Base-by-base conservation (phyloP, 768 basidiomycete species). In the Candolleomyces eurysporus region DNA sequence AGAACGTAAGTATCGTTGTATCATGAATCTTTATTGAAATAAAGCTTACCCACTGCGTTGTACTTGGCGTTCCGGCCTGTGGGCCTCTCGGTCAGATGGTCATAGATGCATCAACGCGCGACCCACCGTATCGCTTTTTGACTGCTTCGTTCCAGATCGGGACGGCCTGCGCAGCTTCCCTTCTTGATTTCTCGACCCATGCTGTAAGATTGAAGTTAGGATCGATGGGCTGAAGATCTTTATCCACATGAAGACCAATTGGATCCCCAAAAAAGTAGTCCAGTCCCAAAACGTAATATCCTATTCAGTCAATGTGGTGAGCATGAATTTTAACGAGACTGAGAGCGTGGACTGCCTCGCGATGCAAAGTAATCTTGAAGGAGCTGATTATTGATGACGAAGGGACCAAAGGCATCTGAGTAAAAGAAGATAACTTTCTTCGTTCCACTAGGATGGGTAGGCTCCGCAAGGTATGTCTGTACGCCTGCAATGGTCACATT, bases 201-300 rank as follows among this genome's bases (percentile, higher is more conserved):
- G 71, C 73, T 1, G 61, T 45, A 39, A 74, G 72, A 58, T 80
- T 72, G 48, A 77, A 79, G 31, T 62, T 68, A 11, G 75, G 71
- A 39, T 79, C 74, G 40, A 56, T 42, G n/a, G 54, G 54, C 3
- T 6, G 19, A 13, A 56, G 40, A 22, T 56, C 40, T 10, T 21
- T 26, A 7, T 17, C 16, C 19, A 71, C 67, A 61, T 81, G 77
- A 2, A 64, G 58, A 16, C 78, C 65, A 1, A 87, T 65, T 13
- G 81, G 75, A 57, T 87, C 84, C 4, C 86, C 85, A 50, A 86
- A 78, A 71, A 89, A 87, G 70, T 86, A 88, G 61, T 89, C 88
- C 42, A 82, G 69, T 3, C 84, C 85, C 4, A 87, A 69, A 5
- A 88, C 85, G 49, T 76, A 71, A 66, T 81, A 88, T 1, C 87